Base-by-base conservation (phyloP, 2,329 filamentous ascomycete genomes). In the Ceratocystiopsis minuta region DNA sequence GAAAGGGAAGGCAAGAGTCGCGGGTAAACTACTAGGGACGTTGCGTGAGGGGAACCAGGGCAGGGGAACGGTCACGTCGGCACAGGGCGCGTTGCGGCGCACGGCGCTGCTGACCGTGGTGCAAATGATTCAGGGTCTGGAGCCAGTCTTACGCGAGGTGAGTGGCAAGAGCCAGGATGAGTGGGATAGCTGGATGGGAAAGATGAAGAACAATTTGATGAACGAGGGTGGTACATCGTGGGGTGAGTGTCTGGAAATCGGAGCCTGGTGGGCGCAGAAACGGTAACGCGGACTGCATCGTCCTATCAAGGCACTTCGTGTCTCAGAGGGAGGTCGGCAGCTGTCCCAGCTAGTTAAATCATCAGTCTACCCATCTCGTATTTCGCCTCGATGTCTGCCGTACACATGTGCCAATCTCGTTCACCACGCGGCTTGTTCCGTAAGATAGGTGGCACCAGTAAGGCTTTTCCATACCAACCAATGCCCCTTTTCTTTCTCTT, bases 241-340 rank as follows among this genome's bases (percentile, higher is more conserved):
- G 64, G 86, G 87, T 38, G 87, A 95, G 59, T 93, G 85, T 58
- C 62, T 95, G 16, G 84, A 75, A 53, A 75, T 86, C 49, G 83
- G 88, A 34, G 90, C 86, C 57, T 95, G 87, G 65, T 90, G 78
- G 57, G 92, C 78, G 46, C 85, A 79, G 60, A 96, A 94, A 68
- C 57, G 56, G 50, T 52, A 55, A 52, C 45, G 45, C 11, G 16
- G 18, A 24, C 43, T 42, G 18, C 20, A 45, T 37, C 31, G 15
- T 43, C 13, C 16, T 15, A 34, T 32, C 15, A 35, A n/a, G 15
- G 15, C 16, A 13, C 4, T 16, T 16, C 34, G 15, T n/a, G 34
- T 17, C n/a, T 35, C 24, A 6, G 24, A 28, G 24, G 11, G 24
- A 10, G 24, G 24, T 28, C 24, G 24, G 7, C 24, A 28, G 24